phyloP scores from a whole-genome alignment of 805 yeast species.

The Groenewaldozyma tartarivorans region DNA sequence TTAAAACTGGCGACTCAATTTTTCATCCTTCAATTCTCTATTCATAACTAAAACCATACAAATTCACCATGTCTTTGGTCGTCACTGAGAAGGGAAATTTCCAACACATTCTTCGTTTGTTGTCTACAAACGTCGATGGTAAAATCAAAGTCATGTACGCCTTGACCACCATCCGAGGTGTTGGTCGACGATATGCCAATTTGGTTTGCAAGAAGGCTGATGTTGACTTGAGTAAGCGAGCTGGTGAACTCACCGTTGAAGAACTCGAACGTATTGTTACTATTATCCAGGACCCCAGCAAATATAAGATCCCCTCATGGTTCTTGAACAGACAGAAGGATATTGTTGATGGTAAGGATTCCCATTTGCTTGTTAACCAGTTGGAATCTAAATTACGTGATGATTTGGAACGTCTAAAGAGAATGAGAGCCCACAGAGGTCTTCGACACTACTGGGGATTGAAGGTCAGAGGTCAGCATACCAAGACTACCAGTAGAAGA shows the following conservation, averaged over 20 bases:
- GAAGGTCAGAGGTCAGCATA: conserved; percentile 99
- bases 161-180: conserved; percentile 99
- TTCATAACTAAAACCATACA: conserved; percentile 1
- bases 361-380: conserved; percentile 98
- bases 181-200: conserved; percentile 99
- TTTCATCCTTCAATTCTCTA: no score
- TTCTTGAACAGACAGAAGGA: conserved; percentile 99
- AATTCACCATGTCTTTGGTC: conserved; percentile 79
- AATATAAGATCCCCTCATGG: conserved; percentile 99
- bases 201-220: conserved; percentile 99
- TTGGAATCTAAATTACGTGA: conserved; percentile 99
- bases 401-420: conserved; percentile 99
- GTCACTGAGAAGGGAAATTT: conserved; percentile 98
- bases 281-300: conserved; percentile 99
- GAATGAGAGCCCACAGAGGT: conserved; percentile 99
- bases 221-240: conserved; percentile 96
- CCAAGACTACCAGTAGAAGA: conserved; percentile 99
- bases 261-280: conserved; percentile 99
- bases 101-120: conserved; percentile 99
- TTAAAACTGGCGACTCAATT: no score
- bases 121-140: conserved; percentile 99
- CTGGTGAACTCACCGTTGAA: conserved; percentile 99
- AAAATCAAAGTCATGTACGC: conserved; percentile 99
- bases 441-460: conserved; percentile 99
- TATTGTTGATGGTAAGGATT: conserved; percentile 96